Evolutionary conservation across 2,329 filamentous ascomycete genomes (phyloP).

Genomic region (Pyrenophora teres): DNA sequence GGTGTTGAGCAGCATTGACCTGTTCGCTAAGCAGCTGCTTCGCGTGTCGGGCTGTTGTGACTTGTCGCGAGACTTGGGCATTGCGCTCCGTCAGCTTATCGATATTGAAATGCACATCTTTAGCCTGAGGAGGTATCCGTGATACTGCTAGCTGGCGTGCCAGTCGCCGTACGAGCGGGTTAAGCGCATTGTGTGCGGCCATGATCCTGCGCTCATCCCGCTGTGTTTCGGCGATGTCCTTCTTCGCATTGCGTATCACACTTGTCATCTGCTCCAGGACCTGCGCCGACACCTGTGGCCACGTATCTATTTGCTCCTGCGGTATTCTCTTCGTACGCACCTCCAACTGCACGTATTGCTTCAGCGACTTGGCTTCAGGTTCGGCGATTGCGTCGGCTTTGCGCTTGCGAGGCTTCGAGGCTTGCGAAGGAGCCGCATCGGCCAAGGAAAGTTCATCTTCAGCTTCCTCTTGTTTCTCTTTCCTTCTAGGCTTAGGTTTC

Average conservation of each 20-base stretch:
- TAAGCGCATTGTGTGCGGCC: conserved; percentile 62
- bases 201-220: conserved; percentile 52
- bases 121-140: conserved; percentile 66
- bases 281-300: conserved; percentile 61
- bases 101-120: conserved; percentile 63
- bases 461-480: conserved; percentile 13
- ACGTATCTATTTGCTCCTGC: conserved; percentile 46
- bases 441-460: conserved; percentile 18
- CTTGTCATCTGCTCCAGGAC: conserved; percentile 62
- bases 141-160: conserved; percentile 63
- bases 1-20: conserved; percentile 59
- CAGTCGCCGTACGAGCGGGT: conserved; percentile 61
- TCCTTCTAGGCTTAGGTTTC: conserved; percentile 17
- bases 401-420: conserved; percentile 24
- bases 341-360: conserved; percentile 42
- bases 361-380: conserved; percentile 19
- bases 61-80: conserved; percentile 50
- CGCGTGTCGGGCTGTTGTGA: conserved; percentile 67
- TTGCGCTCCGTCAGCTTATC: conserved; percentile 68
- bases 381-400: conserved; percentile 31
- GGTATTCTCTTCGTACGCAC: conserved; percentile 43
- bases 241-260: conserved; percentile 64
- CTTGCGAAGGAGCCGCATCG: conserved; percentile 1
- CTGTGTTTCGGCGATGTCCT: conserved; percentile 65
- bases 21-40: conserved; percentile 65